These are phyloP conservation scores for Wickerhamomyces tratensis DNA, from an alignment of 805 yeast genomes.

Conservation along the genomic window DNA sequence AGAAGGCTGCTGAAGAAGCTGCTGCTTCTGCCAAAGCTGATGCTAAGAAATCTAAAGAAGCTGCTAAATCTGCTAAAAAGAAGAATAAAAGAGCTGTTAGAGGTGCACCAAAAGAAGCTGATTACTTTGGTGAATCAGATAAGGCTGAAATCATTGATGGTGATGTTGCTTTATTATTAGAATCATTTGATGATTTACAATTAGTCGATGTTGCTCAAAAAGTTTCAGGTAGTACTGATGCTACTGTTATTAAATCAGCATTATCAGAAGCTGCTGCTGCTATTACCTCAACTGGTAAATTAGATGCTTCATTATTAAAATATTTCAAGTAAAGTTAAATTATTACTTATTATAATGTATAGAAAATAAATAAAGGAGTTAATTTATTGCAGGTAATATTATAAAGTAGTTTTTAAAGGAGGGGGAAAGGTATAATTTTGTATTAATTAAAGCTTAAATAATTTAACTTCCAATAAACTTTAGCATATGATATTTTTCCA, in stretches of 20 bases:
- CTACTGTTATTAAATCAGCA: constrained; percentile 48
- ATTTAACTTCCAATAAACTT: too few species aligned
- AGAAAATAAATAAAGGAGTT: too few species aligned
- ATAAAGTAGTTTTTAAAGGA: too few species aligned
- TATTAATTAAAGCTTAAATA: too few species aligned
- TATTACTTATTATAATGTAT: too few species aligned
- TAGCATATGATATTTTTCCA: too few species aligned
- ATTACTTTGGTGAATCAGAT: constrained; percentile 73
- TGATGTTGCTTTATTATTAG: constrained; percentile 74
- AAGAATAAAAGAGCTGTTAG: constrained; percentile 89
- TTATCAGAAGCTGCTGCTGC: constrained; percentile 46
- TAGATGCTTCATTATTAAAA: constrained; percentile 42
- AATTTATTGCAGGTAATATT: too few species aligned
- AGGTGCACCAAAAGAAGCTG: constrained; percentile 70
- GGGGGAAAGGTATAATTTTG: too few species aligned
- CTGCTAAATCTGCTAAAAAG: constrained; percentile 84
- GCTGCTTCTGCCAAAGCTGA: constrained; percentile 54
- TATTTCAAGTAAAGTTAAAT: constrained; percentile 26
- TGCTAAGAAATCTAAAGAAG: constrained; percentile 93
- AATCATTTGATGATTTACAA: constrained; percentile 68
- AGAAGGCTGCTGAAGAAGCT: constrained; percentile 66
- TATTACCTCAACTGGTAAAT: constrained; percentile 42
- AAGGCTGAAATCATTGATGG: constrained; percentile 61
- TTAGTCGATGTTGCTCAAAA: constrained; percentile 67
- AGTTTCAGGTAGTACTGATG: constrained; percentile 42